These are phyloP conservation scores for Cryptosporidium felis DNA, from an alignment of 169 alveolate species.

Conservation along the genomic window DNA sequence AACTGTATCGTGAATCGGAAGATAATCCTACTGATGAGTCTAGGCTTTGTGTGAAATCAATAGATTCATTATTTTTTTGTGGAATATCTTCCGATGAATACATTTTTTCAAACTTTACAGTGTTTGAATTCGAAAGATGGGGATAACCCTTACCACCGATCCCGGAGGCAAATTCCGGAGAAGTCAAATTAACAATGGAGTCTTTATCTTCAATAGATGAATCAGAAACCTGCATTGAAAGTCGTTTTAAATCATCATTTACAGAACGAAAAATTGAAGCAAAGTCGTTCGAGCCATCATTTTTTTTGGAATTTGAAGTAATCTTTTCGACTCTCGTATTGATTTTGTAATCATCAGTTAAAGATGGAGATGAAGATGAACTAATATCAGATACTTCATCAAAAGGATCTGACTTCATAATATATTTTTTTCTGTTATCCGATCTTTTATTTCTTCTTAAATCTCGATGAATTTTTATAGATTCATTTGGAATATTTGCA, in stretches of 20 bases:
- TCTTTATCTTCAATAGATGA: not conserved
- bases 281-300: slow-evolving; percentile 6
- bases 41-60: not conserved
- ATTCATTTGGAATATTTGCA: slow-evolving; percentile 17
- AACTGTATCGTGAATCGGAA: not conserved
- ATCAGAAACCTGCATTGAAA: slow-evolving; percentile 36
- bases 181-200: slow-evolving; percentile 20
- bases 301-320: not conserved
- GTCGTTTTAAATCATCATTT: slow-evolving; percentile 36
- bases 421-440: not conserved
- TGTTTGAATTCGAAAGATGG: not conserved
- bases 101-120: not conserved
- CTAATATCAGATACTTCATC: not conserved
- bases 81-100: not conserved
- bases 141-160: not conserved
- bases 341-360: not conserved
- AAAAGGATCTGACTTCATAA: not conserved
- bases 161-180: not conserved
- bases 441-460: not conserved
- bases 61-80: not conserved
- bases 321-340: not conserved
- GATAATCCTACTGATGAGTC: not conserved
- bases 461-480: not conserved
- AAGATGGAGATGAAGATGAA: slow-evolving; percentile 12
- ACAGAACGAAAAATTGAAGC: slow-evolving; percentile 56